phyloP scores from a whole-genome alignment of 345 rosid species.

The Capsella bursapastoris region DNA sequence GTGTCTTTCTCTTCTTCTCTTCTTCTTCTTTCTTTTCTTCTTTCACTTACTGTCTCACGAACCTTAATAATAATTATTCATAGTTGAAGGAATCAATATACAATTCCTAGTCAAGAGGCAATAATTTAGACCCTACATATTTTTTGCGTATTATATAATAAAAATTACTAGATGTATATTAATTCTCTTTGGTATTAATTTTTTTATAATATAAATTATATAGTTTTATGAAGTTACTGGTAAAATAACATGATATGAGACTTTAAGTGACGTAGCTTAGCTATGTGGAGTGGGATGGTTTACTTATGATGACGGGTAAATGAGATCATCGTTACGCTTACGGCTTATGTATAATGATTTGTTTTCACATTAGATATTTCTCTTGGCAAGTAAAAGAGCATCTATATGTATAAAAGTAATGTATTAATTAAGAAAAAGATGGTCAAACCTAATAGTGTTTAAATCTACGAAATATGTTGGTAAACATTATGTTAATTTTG shows the following conservation, averaged over 20 bases:
- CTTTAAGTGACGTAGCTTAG: neutral
- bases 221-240: neutral
- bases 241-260: neutral
- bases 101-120: conserved; percentile 34
- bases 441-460: conserved; percentile 34
- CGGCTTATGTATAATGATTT: neutral
- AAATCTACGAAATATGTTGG: neutral
- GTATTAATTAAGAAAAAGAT: neutral
- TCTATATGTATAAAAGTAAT: neutral
- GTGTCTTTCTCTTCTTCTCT: neutral
- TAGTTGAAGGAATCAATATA: neutral
- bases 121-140: conserved; percentile 32
- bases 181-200: neutral
- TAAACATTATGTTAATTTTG: neutral
- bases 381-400: conserved; percentile 27
- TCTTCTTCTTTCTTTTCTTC: conserved; percentile 32
- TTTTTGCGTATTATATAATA: neutral
- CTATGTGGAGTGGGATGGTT: conserved; percentile 21
- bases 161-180: neutral
- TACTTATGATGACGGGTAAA: conserved; percentile 26
- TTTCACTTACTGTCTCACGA: conserved; percentile 10
- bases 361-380: conserved; percentile 32
- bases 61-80: conserved; percentile 17
- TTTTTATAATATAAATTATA: too few relatives aligned
- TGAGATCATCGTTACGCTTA: conserved; percentile 31